Evolutionary conservation across 352 stramenopile species (phyloP), one percentile per base, ranked within the genome.

Genomic region (Salisapilia sapeloensis): DNA sequence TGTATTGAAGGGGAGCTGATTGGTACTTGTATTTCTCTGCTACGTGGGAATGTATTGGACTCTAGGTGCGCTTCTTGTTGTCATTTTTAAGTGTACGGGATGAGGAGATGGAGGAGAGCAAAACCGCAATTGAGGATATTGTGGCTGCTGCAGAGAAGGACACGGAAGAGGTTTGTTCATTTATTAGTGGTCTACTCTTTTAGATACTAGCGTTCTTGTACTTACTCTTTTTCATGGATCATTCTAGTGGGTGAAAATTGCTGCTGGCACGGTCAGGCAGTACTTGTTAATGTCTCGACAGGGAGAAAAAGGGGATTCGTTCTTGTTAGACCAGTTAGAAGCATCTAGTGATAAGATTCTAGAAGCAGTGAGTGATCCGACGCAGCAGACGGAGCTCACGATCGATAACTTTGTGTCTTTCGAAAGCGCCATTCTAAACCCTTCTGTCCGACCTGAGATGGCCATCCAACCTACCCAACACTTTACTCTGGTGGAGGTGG

Each of bases 351-450:
- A 37, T 0, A 57, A 55, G 19, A 58, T 84, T 40, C 39, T 81
- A 19, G 42, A 57, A 4, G 36, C 48, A 1, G 52, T 80, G 9
- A 35, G 42, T n/a, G n/a, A 18, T 3, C 26, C 45, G 0, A 30
- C 30, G 5, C 21, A 40, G 12, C 42, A 44, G 23, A 34, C 27
- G 27, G 15, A 39, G 22, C 40, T 14, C 34, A 42, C 41, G 12
- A 29, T 54, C 8, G 64, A 79, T 22, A 62, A 81, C 35, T 66
- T 69, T 12, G 70, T 79, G 31, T 76, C 56, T 25, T 54, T 76
- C 6, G 64, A 81, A 35, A 78, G 77, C 38, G 64, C 61, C 16
- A 58, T 76, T 12, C 24, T 84, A 26, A 80, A 70, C 31, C 43
- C 54, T 13, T 74, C 60, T 2, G 48, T 81, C 27, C 50, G 64